A percentile compares a stretch with the other conserved stretches of the same genome.
Evolutionary conservation across 805 yeast genomes (phyloP).

Genomic region (Scheffersomyces amazonensis): DNA sequence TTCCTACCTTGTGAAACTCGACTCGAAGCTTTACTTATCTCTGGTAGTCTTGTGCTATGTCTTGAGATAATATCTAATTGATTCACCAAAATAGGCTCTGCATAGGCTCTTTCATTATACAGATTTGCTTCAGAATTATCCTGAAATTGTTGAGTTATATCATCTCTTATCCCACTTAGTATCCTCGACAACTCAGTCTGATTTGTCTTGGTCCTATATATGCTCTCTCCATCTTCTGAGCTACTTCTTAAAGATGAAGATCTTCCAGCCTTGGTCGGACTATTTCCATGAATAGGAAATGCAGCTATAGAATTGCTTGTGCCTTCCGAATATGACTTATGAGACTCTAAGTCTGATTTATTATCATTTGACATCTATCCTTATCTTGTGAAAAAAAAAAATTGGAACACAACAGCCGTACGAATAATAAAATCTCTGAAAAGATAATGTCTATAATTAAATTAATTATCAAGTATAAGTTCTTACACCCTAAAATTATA

Average conservation of each 20-base stretch:
- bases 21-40: too few relatives aligned
- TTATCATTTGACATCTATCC: neutral
- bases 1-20: slow-evolving; percentile 1
- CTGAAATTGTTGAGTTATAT: slow-evolving; percentile 13
- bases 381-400: too few relatives aligned
- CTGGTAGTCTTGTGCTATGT: slow-evolving; percentile 6
- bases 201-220: slow-evolving; percentile 8
- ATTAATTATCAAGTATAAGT: too few relatives aligned
- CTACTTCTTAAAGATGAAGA: too few relatives aligned
- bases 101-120: slow-evolving; percentile 9
- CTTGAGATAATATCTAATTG: slow-evolving; percentile 15
- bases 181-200: slow-evolving; percentile 14
- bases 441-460: too few relatives aligned
- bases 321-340: neutral
- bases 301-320: neutral
- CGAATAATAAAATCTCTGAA: too few relatives aligned
- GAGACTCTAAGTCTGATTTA: neutral
- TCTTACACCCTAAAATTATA: too few relatives aligned
- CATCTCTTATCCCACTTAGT: slow-evolving; percentile 20
- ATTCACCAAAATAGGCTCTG: slow-evolving; percentile 13
- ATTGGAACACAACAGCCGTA: too few relatives aligned
- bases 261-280: too few relatives aligned
- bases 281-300: neutral
- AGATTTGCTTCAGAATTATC: slow-evolving; percentile 6
- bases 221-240: neutral